Evolutionary conservation across 306 rosid genomes (phyloP), one percentile per base, ranked within the genome.

Genomic region (Castanea mollissima): DNA sequence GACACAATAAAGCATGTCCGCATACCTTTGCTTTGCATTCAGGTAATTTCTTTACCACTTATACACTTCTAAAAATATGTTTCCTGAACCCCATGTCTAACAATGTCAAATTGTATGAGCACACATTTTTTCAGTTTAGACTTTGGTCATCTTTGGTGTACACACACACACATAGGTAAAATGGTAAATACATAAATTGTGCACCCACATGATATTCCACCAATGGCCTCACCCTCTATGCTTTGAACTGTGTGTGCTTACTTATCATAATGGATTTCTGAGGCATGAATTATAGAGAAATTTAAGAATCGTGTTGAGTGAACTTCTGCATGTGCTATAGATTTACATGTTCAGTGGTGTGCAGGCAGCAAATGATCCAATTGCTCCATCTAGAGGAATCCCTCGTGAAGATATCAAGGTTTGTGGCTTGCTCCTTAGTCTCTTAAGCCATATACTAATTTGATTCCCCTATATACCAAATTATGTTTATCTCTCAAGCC

Each of bases 311-410:
- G 19, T 52, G 7, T 65, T 23, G 54, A 44, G 25, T 35, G 7
- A 62, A 56, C 49, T n/a, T 54, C 49, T 35, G 69, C 32, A 54
- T 19, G 34, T 51, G 75, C 58, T 74, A 54, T 32, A 34, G 73
- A 75, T 76, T 81, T 57, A 60, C 29, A 46, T n/a, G 29, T 80
- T 49, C 29, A 80, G 59, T 83, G 73, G 32, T 68, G 79, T 86
- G 13, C 91, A 93, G 99, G 99, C 98, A 20, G 97, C 84, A 81
- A 93, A 91, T 83, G 99, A 95, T 83, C 98, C 99, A 2, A 91
- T 95, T 81, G 99, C 99, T 81, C 96, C 98, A 15, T 29, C 81
- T 27, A 84, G 93, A 88, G 99, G 90, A 78, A 89, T 95, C 76
- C 98, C 99, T 74, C 96, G 91, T 55, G 92, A 88, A 74, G 97